A percentile compares a stretch with the other conserved stretches of the same genome.
phyloP scores from a whole-genome alignment of 2,329 filamentous ascomycete genomes.

The Pyrenochaeta sp. region DNA sequence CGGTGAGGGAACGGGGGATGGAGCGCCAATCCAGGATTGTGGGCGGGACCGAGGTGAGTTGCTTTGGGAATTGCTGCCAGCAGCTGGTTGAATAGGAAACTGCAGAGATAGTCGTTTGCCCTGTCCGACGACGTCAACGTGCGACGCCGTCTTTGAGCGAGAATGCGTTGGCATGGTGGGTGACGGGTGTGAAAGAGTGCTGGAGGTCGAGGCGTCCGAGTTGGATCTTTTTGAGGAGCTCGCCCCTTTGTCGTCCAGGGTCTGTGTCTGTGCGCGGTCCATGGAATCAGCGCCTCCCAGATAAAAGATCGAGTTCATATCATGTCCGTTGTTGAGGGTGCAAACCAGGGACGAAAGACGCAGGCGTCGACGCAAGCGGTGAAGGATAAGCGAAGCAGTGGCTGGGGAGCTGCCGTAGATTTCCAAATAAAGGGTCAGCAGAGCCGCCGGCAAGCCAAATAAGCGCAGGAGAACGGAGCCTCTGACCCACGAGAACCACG shows the following conservation, averaged over 20 bases:
- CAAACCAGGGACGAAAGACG: slow-evolving; percentile 34
- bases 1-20: slow-evolving; percentile 39
- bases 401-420: slow-evolving; percentile 39
- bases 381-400: slow-evolving; percentile 43
- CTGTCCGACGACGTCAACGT: slow-evolving; percentile 45
- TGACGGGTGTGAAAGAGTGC: slow-evolving; percentile 19
- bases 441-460: slow-evolving; percentile 35
- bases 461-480: slow-evolving; percentile 35
- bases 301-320: slow-evolving; percentile 29
- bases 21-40: slow-evolving; percentile 49
- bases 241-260: slow-evolving; percentile 38
- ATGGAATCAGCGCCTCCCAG: slow-evolving; percentile 35
- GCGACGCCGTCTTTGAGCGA: slow-evolving; percentile 47
- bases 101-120: slow-evolving; percentile 59
- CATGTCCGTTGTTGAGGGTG: slow-evolving; percentile 31
- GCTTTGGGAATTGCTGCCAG: slow-evolving; percentile 41
- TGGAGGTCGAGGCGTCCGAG: slow-evolving; percentile 21
- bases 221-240: slow-evolving; percentile 24
- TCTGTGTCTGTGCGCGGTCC: slow-evolving; percentile 41
- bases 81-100: slow-evolving; percentile 57
- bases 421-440: slow-evolving; percentile 44
- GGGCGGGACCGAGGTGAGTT: slow-evolving; percentile 48
- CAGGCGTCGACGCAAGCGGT: slow-evolving; percentile 45
- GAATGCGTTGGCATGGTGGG: slow-evolving; percentile 36
- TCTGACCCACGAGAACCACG: slow-evolving; percentile 39